Percentiles rank a stretch among this genome's conserved stretches.
Evolutionary conservation across 2,329 filamentous ascomycete species (phyloP).

Genomic region (Penicillium sp.): DNA sequence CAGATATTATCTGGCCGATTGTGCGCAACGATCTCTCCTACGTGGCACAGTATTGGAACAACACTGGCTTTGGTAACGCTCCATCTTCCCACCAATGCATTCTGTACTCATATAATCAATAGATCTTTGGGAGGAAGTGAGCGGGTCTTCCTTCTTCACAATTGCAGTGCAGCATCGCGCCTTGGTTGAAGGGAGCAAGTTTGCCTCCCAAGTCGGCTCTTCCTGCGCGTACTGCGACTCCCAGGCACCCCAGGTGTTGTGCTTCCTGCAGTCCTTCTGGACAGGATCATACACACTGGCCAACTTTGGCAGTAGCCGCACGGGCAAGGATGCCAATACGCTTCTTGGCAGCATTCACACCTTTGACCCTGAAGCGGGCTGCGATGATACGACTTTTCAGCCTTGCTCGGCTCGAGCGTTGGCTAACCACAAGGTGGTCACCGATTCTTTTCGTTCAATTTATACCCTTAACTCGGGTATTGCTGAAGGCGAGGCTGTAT

Average conservation of each 20-base stretch:
- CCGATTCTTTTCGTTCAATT: conserved; percentile 67
- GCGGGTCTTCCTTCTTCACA: conserved; percentile 75
- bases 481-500: conserved; percentile 31
- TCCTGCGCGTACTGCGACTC: conserved; percentile 58
- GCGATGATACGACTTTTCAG: conserved; percentile 60
- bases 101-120: neutral
- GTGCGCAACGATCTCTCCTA: conserved; percentile 72
- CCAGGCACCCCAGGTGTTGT: conserved; percentile 66
- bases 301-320: conserved; percentile 61
- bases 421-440: conserved; percentile 70
- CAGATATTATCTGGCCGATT: conserved; percentile 63
- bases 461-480: conserved; percentile 53
- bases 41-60: conserved; percentile 51
- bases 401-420: conserved; percentile 66
- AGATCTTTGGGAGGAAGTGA: conserved; percentile 77
- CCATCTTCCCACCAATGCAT: rapidly evolving
- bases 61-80: conserved; percentile 53
- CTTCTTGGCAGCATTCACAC: conserved; percentile 50
- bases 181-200: conserved; percentile 54
- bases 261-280: conserved; percentile 74
- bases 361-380: conserved; percentile 33
- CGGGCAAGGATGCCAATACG: conserved; percentile 68
- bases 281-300: conserved; percentile 58
- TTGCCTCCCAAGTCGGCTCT: conserved; percentile 61
- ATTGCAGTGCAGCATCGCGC: conserved; percentile 64